Evolutionary conservation across 768 basidiomycete species (phyloP).

Genomic region (Lentinula sp.): DNA sequence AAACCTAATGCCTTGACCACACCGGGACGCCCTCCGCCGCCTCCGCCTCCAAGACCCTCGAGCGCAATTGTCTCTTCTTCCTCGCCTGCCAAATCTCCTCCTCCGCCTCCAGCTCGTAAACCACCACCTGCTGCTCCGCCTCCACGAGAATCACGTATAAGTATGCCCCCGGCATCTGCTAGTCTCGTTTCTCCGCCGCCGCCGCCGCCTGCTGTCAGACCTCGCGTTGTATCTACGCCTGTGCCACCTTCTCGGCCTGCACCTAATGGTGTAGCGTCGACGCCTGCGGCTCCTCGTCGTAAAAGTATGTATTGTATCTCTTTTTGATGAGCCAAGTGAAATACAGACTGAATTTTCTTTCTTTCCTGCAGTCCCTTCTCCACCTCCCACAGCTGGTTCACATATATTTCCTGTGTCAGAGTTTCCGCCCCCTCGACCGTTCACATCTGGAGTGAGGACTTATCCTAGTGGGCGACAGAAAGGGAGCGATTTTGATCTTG

Average conservation of each 20-base stretch:
- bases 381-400: constrained; percentile 56
- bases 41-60: constrained; percentile 39
- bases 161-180: constrained; percentile 24
- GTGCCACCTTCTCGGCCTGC: constrained; percentile 7
- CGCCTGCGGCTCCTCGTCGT: constrained; percentile 31
- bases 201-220: constrained; percentile 16
- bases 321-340: background rate
- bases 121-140: constrained; percentile 20
- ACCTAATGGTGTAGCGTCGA: constrained; percentile 21
- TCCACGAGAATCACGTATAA: constrained; percentile 8
- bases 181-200: constrained; percentile 19
- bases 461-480: constrained; percentile 62
- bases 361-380: constrained; percentile 37
- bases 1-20: constrained; percentile 26
- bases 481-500: constrained; percentile 68
- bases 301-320: constrained; percentile 35
- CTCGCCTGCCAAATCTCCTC: constrained; percentile 23
- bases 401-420: constrained; percentile 73
- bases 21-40: constrained; percentile 30
- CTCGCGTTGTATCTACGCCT: constrained; percentile 12
- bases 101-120: constrained; percentile 33
- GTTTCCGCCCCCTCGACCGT: constrained; percentile 74
- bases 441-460: constrained; percentile 38
- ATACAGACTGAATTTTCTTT: constrained; percentile 15
- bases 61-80: constrained; percentile 22